phyloP scores from a whole-genome alignment of 2,329 filamentous ascomycete genomes.

The Daldinia sp. region DNA sequence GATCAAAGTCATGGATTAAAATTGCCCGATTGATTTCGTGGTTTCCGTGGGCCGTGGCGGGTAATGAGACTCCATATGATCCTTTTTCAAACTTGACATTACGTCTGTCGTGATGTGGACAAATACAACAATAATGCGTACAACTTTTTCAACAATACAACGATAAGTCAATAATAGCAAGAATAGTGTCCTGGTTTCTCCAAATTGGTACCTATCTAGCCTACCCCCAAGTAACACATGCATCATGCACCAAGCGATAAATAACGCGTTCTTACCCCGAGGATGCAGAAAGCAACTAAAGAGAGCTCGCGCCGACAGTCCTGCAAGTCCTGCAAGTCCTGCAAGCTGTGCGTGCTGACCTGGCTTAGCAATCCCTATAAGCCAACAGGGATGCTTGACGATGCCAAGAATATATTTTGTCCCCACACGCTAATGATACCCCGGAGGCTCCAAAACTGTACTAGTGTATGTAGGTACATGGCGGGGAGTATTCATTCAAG shows the following conservation, averaged over 20 bases:
- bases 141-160: constrained; percentile 20
- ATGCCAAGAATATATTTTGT: constrained; percentile 24
- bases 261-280: constrained; percentile 31
- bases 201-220: constrained; percentile 20
- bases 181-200: constrained; percentile 27
- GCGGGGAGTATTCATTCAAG: constrained; percentile 5
- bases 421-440: constrained; percentile 37
- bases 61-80: constrained; percentile 6
- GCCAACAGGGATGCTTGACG: constrained; percentile 23
- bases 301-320: constrained; percentile 13
- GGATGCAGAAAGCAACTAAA: background rate
- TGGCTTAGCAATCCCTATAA: constrained; percentile 13
- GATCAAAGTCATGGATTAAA: constrained; percentile 21
- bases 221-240: constrained; percentile 18
- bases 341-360: constrained; percentile 31
- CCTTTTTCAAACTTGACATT: background rate
- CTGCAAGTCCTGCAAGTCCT: constrained; percentile 29
- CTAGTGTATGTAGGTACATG: background rate
- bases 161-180: constrained; percentile 3
- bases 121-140: background rate
- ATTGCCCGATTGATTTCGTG: constrained; percentile 31
- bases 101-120: background rate
- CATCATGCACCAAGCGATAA: constrained; percentile 32
- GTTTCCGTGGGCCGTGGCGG: no score
- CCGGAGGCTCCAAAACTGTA: constrained; percentile 35